These are phyloP conservation scores for Zarea fungicola DNA, from an alignment of 2,329 filamentous ascomycete genomes.

Conservation along the genomic window DNA sequence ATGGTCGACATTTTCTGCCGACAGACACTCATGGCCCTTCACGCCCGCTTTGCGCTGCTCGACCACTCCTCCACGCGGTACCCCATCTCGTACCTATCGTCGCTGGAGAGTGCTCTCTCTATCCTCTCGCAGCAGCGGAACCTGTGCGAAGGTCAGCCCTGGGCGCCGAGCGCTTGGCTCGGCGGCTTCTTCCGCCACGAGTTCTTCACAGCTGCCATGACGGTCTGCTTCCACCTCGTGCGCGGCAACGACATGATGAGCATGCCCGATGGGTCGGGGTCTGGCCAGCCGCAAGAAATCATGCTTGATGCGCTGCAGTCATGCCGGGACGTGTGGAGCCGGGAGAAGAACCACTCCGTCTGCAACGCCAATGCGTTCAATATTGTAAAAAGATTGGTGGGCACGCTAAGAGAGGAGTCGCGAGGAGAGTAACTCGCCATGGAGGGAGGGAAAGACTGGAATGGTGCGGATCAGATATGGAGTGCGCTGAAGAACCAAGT, in stretches of 20 bases:
- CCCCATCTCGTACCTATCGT: constrained; percentile 12
- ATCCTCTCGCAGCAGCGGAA: constrained; percentile 11
- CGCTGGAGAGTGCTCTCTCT: constrained; percentile 13
- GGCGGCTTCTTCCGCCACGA: constrained; percentile 13
- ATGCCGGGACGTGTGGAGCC: constrained; percentile 15
- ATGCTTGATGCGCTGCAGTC: constrained; percentile 15
- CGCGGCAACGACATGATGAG: constrained; percentile 5
- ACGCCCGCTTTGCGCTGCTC: constrained; percentile 11
- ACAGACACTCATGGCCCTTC: constrained; percentile 12
- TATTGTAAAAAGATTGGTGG: constrained; percentile 12
- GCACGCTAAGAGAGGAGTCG: constrained; percentile 4
- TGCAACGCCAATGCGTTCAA: constrained; percentile 15
- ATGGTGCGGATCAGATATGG: too few relatives aligned
- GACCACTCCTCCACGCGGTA: constrained; percentile 1
- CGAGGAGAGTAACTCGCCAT: neutral
- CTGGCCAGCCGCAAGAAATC: constrained; percentile 11
- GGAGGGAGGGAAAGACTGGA: too few relatives aligned
- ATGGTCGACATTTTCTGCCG: constrained; percentile 14
- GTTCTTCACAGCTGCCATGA: constrained; percentile 15
- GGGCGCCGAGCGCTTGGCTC: constrained; percentile 7
- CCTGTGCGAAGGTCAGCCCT: constrained; percentile 7
- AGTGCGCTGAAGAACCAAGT: too few relatives aligned
- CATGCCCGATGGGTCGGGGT: constrained; percentile 2
- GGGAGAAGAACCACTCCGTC: constrained; percentile 10
- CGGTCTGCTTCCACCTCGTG: constrained; percentile 13